A percentile compares a stretch with the other conserved stretches of the same genome.
phyloP scores from a whole-genome alignment of 2,329 filamentous ascomycete species.

The Lachnellula arida region DNA sequence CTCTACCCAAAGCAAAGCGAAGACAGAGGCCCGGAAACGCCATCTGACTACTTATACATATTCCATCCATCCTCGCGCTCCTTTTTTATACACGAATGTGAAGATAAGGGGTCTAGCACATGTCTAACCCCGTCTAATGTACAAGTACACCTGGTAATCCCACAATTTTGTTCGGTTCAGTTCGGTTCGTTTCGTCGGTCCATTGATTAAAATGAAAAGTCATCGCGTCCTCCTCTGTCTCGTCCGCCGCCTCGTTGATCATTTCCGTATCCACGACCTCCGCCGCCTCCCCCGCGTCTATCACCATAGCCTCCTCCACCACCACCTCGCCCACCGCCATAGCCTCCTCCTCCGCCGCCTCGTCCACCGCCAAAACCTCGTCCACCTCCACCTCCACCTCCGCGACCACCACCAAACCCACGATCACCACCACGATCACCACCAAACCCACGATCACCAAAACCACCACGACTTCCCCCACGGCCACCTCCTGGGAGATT shows the following conservation, averaged over 20 bases:
- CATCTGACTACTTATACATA: conserved; percentile 16
- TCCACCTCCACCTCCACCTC: conserved; percentile 6
- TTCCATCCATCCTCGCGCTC: not conserved
- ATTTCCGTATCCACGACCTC: not conserved
- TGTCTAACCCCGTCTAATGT: not conserved
- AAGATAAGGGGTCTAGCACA: not conserved
- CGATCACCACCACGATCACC: no score
- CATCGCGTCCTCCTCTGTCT: conserved; percentile 11
- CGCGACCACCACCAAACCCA: no score
- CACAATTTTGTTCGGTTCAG: not conserved
- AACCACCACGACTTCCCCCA: conserved; percentile 16
- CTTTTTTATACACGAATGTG: conserved; percentile 9
- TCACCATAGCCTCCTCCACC: not conserved
- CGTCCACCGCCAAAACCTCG: conserved; percentile 5
- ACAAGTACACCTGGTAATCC: not conserved
- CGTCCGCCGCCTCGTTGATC: conserved; percentile 6
- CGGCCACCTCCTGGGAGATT: conserved; percentile 1
- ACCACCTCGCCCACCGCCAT: not conserved
- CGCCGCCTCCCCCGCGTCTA: not conserved
- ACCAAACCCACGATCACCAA: conserved; percentile 1
- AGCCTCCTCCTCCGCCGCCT: conserved; percentile 9
- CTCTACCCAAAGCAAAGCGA: conserved; percentile 5
- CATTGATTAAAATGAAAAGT: not conserved
- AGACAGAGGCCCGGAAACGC: conserved; percentile 12
- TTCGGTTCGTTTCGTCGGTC: not conserved